A percentile compares a stretch with the other conserved stretches of the same genome.
Conservation (phyloP, 2,329 filamentous ascomycete genomes). For the Huntiella moniliformis region DNA sequence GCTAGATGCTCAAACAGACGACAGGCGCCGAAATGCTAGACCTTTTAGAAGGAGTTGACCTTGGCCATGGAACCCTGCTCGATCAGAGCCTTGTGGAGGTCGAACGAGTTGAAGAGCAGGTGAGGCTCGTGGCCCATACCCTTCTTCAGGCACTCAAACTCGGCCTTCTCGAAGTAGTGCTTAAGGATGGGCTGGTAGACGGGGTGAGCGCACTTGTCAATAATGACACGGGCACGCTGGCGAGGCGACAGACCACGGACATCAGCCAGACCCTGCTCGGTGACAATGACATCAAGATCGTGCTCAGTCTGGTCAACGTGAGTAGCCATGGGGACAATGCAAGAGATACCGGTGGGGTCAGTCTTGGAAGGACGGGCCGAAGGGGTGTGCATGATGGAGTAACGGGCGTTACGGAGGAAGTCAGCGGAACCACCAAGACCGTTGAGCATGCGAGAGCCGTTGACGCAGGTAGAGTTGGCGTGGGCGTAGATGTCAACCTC, state of each 20-base stretch:
- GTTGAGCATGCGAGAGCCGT: slow-evolving; percentile 76
- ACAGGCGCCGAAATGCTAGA: too few relatives aligned
- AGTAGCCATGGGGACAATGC: slow-evolving; percentile 87
- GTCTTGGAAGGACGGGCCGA: slow-evolving; percentile 63
- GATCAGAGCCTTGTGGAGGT: slow-evolving; percentile 69
- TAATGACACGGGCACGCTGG: slow-evolving; percentile 68
- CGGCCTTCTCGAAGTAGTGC: slow-evolving; percentile 71
- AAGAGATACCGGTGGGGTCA: slow-evolving; percentile 63
- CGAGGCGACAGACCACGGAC: slow-evolving; percentile 63
- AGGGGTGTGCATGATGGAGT: slow-evolving; percentile 88
- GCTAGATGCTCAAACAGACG: too few relatives aligned
- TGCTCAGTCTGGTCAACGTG: slow-evolving; percentile 89
- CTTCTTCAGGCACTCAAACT: slow-evolving; percentile 69
- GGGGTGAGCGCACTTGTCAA: slow-evolving; percentile 71
- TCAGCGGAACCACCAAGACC: slow-evolving; percentile 67
- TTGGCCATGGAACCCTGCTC: slow-evolving; percentile 77
- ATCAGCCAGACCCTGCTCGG: slow-evolving; percentile 57
- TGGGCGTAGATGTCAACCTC: slow-evolving; percentile 92
- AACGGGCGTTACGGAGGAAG: slow-evolving; percentile 61
- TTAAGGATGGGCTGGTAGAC: slow-evolving; percentile 65
- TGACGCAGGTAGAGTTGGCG: slow-evolving; percentile 78
- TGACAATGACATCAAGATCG: slow-evolving; percentile 78
- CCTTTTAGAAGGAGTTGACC: slow-evolving; percentile 27
- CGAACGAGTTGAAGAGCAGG: slow-evolving; percentile 67
- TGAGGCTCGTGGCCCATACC: slow-evolving; percentile 85